A percentile compares a stretch with the other conserved stretches of the same genome.
Evolutionary conservation across 352 stramenopile genomes (phyloP).

Genomic region (Aphanomyces stellatus): DNA sequence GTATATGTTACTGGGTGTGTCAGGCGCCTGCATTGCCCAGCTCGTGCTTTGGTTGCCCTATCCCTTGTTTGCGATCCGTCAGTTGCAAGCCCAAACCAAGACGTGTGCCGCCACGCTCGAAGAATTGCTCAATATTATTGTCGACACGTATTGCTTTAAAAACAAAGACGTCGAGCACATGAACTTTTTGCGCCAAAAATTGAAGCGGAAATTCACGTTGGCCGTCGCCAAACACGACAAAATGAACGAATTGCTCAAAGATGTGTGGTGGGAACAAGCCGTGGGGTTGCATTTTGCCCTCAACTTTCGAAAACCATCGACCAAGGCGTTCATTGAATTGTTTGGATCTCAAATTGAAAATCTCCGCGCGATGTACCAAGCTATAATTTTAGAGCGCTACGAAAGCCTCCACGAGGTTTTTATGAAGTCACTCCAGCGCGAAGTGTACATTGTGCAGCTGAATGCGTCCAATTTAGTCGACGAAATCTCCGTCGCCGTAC

Average conservation of each 20-base stretch:
- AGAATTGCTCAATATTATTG: slow-evolving; percentile 69
- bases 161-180: slow-evolving; percentile 81
- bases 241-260: slow-evolving; percentile 50
- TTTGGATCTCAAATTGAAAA: slow-evolving; percentile 58
- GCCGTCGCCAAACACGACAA: slow-evolving; percentile 33
- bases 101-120: slow-evolving; percentile 44
- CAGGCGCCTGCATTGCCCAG: slow-evolving; percentile 58
- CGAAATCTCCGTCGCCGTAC: slow-evolving; percentile 55
- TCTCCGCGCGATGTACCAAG: slow-evolving; percentile 56
- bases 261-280: slow-evolving; percentile 78
- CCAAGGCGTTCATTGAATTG: slow-evolving; percentile 60
- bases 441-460: slow-evolving; percentile 76
- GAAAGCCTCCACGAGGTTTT: slow-evolving; percentile 61
- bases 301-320: slow-evolving; percentile 61
- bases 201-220: slow-evolving; percentile 64
- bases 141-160: slow-evolving; percentile 83
- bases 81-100: slow-evolving; percentile 39
- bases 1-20: slow-evolving; percentile 69
- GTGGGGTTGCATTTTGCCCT: slow-evolving; percentile 56
- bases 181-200: slow-evolving; percentile 71
- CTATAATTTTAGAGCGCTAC: slow-evolving; percentile 77
- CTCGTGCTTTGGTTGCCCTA: slow-evolving; percentile 72
- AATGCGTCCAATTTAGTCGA: slow-evolving; percentile 50
- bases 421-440: slow-evolving; percentile 71
- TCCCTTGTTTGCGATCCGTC: slow-evolving; percentile 57